Base-by-base conservation (phyloP, 495 filamentous ascomycete species). In the Massariosphaeria phaeospora region DNA sequence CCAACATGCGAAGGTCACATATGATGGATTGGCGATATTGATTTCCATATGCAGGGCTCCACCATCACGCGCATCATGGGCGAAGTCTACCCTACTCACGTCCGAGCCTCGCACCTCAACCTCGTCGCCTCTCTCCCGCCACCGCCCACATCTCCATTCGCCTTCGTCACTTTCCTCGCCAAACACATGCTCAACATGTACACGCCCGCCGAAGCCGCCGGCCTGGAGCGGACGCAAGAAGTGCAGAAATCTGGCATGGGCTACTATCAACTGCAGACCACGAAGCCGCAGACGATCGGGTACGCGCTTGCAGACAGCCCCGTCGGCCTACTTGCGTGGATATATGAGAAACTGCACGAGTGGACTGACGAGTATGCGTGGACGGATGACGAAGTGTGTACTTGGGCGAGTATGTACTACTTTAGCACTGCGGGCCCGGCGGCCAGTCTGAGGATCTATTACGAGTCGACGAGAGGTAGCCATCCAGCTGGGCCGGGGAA, bases 21-120 rank as follows among this genome's bases (percentile, higher is more conserved):
- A n/a, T n/a, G n/a, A n/a, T n/a, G n/a, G n/a, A n/a, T n/a, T n/a
- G n/a, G n/a, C n/a, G n/a, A n/a, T n/a, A n/a, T n/a, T n/a, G n/a
- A n/a, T n/a, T n/a, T n/a, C n/a, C n/a, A n/a, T n/a, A n/a, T n/a
- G 69, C 47, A 48, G 48, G 65, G 70, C 57, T 80, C 71, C 0
- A 31, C 74, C 11, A 80, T 88, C 46, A 79, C 80, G 29, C 76
- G 84, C 24, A 57, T 69, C 13, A 72, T 88, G 10, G 79, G 73
- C 2, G 57, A 71, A 23, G 61, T 79, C 8, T 82, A 83, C 56
- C 81, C 82, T 0, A 43, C 72, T 20, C 62, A 76, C 59, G 79
- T 79, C 64, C 70, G 75, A 30, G 84, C 83, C 18, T 75, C 73
- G 10, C 85, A 88, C 60, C 65, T 89, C 27, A 85, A 85, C 65